These are phyloP conservation scores for Flaveria ramosissima DNA, from an alignment of 129 eudicot species.

Conservation along the genomic window DNA sequence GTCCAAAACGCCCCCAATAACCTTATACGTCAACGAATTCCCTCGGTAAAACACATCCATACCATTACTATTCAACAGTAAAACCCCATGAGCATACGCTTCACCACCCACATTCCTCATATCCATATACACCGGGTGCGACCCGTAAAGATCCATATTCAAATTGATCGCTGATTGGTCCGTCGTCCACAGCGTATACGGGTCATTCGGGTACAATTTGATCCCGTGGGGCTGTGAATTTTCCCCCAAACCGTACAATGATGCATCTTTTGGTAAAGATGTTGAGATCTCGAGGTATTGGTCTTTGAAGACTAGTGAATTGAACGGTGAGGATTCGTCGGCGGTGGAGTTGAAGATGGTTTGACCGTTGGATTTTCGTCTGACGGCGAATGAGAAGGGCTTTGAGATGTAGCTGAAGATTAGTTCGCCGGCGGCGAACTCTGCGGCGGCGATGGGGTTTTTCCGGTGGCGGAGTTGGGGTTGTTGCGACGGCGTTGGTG, in stretches of 20 bases:
- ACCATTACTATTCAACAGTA: slow-evolving; percentile 90
- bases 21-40: slow-evolving; percentile 84
- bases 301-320: slow-evolving; percentile 72
- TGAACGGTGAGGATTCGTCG: slow-evolving; percentile 49
- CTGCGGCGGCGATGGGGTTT: slow-evolving; percentile 43
- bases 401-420: slow-evolving; percentile 69
- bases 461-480: slow-evolving; percentile 38
- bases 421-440: slow-evolving; percentile 48
- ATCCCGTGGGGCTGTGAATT: slow-evolving; percentile 96
- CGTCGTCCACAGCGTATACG: slow-evolving; percentile 83
- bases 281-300: slow-evolving; percentile 90
- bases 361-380: slow-evolving; percentile 70
- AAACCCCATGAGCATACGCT: slow-evolving; percentile 71
- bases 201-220: slow-evolving; percentile 79
- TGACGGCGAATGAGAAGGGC: slow-evolving; percentile 85
- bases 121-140: slow-evolving; percentile 98
- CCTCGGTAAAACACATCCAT: slow-evolving; percentile 97
- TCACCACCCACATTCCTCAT: slow-evolving; percentile 69
- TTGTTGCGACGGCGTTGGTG: slow-evolving; percentile 49
- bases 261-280: slow-evolving; percentile 75
- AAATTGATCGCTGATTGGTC: slow-evolving; percentile 86
- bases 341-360: slow-evolving; percentile 72
- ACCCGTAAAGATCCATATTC: slow-evolving; percentile 85
- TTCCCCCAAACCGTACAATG: slow-evolving; percentile 89
- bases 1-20: slow-evolving; percentile 97